phyloP scores from a whole-genome alignment of 2,329 filamentous ascomycete genomes.

The Ambrosiella cleistominuta region DNA sequence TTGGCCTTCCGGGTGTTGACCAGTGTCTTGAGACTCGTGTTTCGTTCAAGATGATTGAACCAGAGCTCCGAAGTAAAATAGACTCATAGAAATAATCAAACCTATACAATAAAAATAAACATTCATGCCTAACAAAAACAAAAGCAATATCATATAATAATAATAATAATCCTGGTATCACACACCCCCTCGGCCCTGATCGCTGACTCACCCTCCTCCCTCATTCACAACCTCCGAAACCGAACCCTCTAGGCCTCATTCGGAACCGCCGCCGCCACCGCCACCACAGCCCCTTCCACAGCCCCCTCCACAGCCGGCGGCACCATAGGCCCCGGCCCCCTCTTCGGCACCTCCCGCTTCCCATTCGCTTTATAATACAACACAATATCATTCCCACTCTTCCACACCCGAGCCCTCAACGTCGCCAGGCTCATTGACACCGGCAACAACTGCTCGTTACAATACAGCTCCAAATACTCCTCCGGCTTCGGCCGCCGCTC shows the following conservation, averaged over 20 bases:
- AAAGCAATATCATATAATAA: not conserved
- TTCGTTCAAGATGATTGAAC: constrained; percentile 30
- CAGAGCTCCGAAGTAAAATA: not conserved
- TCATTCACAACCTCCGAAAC: too few relatives aligned
- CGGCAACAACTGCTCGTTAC: constrained; percentile 68
- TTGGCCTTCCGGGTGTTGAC: constrained; percentile 29
- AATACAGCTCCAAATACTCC: constrained; percentile 88
- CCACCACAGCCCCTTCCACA: not conserved
- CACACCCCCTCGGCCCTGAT: not conserved
- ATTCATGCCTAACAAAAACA: not conserved
- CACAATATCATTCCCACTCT: constrained; percentile 80
- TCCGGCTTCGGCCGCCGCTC: constrained; percentile 54
- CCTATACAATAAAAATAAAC: not conserved
- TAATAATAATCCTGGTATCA: not conserved
- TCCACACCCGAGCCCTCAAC: constrained; percentile 82
- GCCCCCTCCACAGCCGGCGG: constrained; percentile 4
- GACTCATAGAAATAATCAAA: not conserved
- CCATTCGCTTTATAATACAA: constrained; percentile 86
- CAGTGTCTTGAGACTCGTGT: constrained; percentile 32
- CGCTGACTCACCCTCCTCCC: not conserved
- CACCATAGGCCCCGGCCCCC: constrained; percentile 16
- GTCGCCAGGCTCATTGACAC: constrained; percentile 87
- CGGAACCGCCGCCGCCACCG: too few relatives aligned
- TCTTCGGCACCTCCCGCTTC: constrained; percentile 42
- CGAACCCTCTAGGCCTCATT: too few relatives aligned